These are phyloP conservation scores for Sporothrix phasma DNA, from an alignment of 2,329 filamentous ascomycete genomes.

Conservation along the genomic window DNA sequence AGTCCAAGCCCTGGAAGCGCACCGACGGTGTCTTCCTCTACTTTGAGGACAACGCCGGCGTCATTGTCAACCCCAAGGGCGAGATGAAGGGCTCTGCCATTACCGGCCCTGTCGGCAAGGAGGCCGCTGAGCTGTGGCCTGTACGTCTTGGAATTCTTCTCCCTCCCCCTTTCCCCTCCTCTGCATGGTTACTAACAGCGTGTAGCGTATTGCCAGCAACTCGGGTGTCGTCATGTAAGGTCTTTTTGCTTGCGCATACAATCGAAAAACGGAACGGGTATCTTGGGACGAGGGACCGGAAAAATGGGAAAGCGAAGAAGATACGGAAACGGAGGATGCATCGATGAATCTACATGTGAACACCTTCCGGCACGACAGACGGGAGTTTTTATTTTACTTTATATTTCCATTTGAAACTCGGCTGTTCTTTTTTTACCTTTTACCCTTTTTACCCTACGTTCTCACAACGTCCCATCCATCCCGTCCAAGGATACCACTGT, in stretches of 20 bases:
- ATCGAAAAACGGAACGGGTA: slow-evolving; percentile 2
- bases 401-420: slow-evolving; percentile 6
- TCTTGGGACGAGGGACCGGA: neutral
- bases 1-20: slow-evolving; percentile 97
- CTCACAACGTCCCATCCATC: neutral
- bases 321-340: neutral
- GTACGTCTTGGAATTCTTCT: slow-evolving; percentile 51
- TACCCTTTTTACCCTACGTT: no score
- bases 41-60: slow-evolving; percentile 99
- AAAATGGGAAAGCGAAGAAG: neutral
- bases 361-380: neutral
- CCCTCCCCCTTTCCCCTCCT: neutral
- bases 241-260: slow-evolving; percentile 5
- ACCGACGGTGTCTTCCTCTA: slow-evolving; percentile 98
- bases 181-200: slow-evolving; percentile 30
- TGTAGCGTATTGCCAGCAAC: slow-evolving; percentile 96
- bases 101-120: slow-evolving; percentile 98
- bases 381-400: slow-evolving; percentile 2
- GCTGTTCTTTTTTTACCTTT: neutral
- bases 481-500: neutral
- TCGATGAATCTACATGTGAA: neutral
- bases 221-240: slow-evolving; percentile 99
- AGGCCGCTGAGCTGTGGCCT: slow-evolving; percentile 98
- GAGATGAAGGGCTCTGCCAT: slow-evolving; percentile 99
- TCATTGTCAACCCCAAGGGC: slow-evolving; percentile 99